Evolutionary conservation across 352 stramenopile genomes (phyloP).

Genomic region (Lagenidium giganteum): DNA sequence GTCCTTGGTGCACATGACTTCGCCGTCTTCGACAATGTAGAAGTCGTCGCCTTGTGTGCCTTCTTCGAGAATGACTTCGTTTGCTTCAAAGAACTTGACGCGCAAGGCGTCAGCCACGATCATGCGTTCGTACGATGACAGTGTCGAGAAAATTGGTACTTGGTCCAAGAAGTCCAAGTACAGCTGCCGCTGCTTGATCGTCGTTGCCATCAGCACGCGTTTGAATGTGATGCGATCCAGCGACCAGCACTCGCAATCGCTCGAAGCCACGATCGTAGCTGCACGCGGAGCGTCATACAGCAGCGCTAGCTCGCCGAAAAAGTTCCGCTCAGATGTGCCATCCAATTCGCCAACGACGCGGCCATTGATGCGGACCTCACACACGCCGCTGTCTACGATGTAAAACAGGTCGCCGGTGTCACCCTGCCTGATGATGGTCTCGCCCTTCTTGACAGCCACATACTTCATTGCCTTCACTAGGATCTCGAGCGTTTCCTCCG

Average conservation of each 20-base stretch:
- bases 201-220: constrained; percentile 60
- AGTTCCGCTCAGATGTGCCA: constrained; percentile 50
- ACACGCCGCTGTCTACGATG: constrained; percentile 85
- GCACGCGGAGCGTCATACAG: constrained; percentile 89
- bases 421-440: constrained; percentile 66
- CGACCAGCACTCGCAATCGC: constrained; percentile 79
- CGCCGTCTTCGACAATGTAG: constrained; percentile 73
- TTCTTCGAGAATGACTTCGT: constrained; percentile 40
- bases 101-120: constrained; percentile 67
- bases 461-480: constrained; percentile 75
- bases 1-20: constrained; percentile 56
- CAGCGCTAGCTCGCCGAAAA: constrained; percentile 92
- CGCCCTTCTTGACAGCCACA: constrained; percentile 27
- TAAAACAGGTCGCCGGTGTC: constrained; percentile 88
- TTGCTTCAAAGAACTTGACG: constrained; percentile 40
- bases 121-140: constrained; percentile 71
- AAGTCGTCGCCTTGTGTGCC: constrained; percentile 67
- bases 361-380: constrained; percentile 59
- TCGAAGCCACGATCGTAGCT: constrained; percentile 73
- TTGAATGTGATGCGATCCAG: constrained; percentile 81
- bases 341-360: constrained; percentile 54
- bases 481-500: constrained; percentile 56
- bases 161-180: constrained; percentile 59
- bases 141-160: constrained; percentile 69
- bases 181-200: constrained; percentile 52